Base-by-base conservation (phyloP, 2,329 filamentous ascomycete species). In the Pseudogymnoascus sp. region DNA sequence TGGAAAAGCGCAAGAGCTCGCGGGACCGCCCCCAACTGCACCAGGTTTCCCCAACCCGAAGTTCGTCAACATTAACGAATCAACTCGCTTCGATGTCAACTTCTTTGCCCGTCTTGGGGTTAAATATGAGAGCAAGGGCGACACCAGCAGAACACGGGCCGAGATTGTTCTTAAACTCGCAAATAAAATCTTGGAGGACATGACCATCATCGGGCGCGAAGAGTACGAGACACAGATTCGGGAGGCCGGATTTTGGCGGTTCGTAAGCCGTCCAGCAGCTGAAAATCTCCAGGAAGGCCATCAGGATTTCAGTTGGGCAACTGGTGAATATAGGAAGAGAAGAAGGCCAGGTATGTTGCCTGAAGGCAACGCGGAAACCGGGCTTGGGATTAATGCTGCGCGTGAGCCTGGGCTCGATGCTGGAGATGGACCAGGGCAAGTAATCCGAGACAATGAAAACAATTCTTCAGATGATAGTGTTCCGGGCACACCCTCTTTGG, bases 211-310 rank as follows among this genome's bases (percentile, higher is more conserved):
- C 5, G 40, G 61, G 1, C 63, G 65, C 25, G 72, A 74, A 61
- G 66, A 71, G 8, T 60, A 28, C 3, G 72, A 74, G 31, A 62
- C 66, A 1, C 61, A 59, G 1, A 64, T 70, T 25, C 67, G 71
- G 61, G 67, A 70, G 36, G 67, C 67, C 34, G 71, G 71, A 2
- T 74, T 74, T 59, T 72, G 69, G 68, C 66, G 71, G 59, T 74
- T 70, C 69, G 71, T 71, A 21, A 72, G 70, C 6, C 69, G 66
- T 18, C 66, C 38, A 1, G 49, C 62, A 5, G 28, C 61, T n/a
- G 21, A 60, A 8, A 63, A 46, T 31, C 28, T 63, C 9, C 38
- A 42, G 31, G 40, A 63, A 28, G 38, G 21, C 25, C 62, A 63
- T 25, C 14, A 37, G 18, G 38, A 34, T 31, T 63, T 63, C 12